Base-by-base conservation (phyloP, 768 basidiomycete species). In the Trametes elegans region DNA sequence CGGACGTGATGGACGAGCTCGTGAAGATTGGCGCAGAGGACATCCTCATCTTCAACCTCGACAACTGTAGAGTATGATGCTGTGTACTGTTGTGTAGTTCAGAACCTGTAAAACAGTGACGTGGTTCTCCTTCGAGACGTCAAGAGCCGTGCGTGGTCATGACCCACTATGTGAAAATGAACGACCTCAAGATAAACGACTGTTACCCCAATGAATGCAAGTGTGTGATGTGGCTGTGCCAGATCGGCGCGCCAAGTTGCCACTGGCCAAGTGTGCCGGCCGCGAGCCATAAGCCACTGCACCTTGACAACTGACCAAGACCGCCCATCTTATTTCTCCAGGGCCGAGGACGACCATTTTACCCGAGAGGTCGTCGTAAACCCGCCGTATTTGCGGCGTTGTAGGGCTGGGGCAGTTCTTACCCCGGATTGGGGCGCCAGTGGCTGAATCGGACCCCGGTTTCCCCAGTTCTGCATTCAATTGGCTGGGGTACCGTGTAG, bases 1-100 rank as follows among this genome's bases (percentile, higher is more conserved):
- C 97, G 4, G 77, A 78, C 34, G 82, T 88, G 26, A 98, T 99
- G 96, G 97, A 99, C 68, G 74, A 84, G 39, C 73, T 99, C 41
- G 84, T 87, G 58, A 79, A 73, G 48, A 78, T 85, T 34, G 97
- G 97, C 14, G 96, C 97, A 3, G 83, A 92, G 70, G 97, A 99
- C 67, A 80, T 98, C 41, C 72, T 98, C 61, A 83, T 95, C 48
- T 89, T 96, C 67, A 90, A 84, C 58, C 71, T 99, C 61, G 87
- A 93, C 68, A 98, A 98, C 70, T 98, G 95, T 76, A 82, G 94
- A 70, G 95, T 98, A 27, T 92, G 29, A 51, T 32, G 10, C 34
- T 3, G 21, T 29, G 48, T 28, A 7, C 19, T 13, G n/a, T n/a
- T n/a, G 19, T 40, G 19, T 19, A 49, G 13, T 16, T 21, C 19